Evolutionary conservation across 208 protist genomes (phyloP), one percentile per base, ranked within the genome.

Genomic region (Trypanosoma conorhini): DNA sequence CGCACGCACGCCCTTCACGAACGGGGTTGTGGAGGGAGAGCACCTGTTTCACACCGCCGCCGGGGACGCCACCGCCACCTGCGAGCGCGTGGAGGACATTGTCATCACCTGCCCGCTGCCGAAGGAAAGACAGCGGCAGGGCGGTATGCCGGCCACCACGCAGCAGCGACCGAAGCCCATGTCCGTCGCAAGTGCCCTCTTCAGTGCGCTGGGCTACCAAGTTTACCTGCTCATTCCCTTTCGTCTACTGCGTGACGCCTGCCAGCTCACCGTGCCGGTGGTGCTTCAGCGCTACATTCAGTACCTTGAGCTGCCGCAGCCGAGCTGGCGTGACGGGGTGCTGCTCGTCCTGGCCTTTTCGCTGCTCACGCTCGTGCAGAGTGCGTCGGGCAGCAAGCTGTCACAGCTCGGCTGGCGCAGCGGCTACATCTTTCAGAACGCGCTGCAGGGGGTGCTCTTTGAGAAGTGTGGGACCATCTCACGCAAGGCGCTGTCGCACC

Each of bases 381-480:
- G 88, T 33, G 50, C 84, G 4, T 67, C 71, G 12, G 46, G 63
- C 3, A 77, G 91, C 54, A 74, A 88, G 30, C 82, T 82, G 60
- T 86, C 88, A 62, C 86, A 89, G 60, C 46, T 86, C 10, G 60
- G 73, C 15, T 76, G 76, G 12, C 67, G 76, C n/a, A 65, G 78
- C 46, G 87, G 85, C 8, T 31, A 86, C 40, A 74, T 68, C 5
- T 80, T 94, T 50, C 71, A 81, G 13, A 82, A 75, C 42, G 88
- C 92, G 0, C 72, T 97, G 17, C 78, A 86, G 0, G 66, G 71
- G 5, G 69, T 87, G 22, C 67, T 98, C 17, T 92, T 95, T 44
- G 79, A 74, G 28, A 98, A 98, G 68, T 88, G 88, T 19, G 69
- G 95, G 5, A 75, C 57, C 15, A 75, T 94, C n/a, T 66, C 76